Conservation (phyloP, 164 flowering plant genomes). For the Dillenia suffruticosa region DNA sequence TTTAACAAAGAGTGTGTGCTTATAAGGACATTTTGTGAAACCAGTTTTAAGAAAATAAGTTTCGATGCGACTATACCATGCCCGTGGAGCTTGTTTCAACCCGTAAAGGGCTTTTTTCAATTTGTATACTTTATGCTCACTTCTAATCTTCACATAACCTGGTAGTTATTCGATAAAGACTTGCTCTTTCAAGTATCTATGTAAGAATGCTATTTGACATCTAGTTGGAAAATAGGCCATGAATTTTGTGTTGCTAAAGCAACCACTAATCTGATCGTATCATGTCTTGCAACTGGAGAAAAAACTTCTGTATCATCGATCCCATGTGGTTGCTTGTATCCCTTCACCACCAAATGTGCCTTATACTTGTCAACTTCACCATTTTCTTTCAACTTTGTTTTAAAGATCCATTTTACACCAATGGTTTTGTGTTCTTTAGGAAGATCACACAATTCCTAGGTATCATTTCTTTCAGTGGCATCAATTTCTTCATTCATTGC, state of each 20-base stretch:
- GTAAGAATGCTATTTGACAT: constrained; percentile 10
- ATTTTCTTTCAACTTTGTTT: too few relatives aligned
- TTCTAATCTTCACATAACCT: constrained; percentile 4
- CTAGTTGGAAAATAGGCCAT: constrained; percentile 12
- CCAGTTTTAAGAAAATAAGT: constrained; percentile 2
- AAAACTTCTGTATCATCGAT: constrained; percentile 7
- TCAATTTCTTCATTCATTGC: too few relatives aligned
- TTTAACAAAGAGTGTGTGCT: background rate
- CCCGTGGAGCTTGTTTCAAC: too few relatives aligned
- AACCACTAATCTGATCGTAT: background rate
- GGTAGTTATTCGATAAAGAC: constrained; percentile 5
- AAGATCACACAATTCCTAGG: too few relatives aligned
- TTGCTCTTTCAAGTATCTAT: constrained; percentile 4
- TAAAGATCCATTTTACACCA: too few relatives aligned
- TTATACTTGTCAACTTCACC: too few relatives aligned
- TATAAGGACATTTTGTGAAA: background rate
- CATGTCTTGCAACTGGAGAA: constrained; percentile 1
- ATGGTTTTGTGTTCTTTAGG: too few relatives aligned
- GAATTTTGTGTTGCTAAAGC: constrained; percentile 4
- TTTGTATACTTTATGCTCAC: constrained; percentile 6
- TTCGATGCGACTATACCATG: constrained; percentile 1
- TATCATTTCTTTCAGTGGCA: too few relatives aligned
- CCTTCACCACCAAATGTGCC: too few relatives aligned
- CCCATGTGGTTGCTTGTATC: constrained; percentile 5
- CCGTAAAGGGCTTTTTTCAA: background rate